These are phyloP conservation scores for Sporothrix brasiliensis DNA, from an alignment of 2,329 filamentous ascomycete genomes.

Conservation along the genomic window DNA sequence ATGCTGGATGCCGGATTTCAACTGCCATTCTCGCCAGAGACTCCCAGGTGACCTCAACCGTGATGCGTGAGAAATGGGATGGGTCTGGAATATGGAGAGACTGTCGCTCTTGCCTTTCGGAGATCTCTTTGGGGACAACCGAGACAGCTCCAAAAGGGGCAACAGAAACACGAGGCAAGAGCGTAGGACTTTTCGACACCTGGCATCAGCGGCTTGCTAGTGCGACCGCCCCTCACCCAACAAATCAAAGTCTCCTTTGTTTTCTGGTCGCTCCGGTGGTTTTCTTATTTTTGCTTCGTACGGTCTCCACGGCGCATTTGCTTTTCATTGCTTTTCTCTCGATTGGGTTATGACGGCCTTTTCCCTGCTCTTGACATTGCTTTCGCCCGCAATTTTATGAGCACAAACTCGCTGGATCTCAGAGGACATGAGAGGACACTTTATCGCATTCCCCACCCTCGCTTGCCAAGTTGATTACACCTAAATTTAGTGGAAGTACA, in stretches of 20 bases:
- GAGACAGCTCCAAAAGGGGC: conserved; percentile 16
- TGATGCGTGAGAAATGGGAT: neutral
- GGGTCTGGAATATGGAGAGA: neutral
- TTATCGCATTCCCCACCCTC: conserved; percentile 19
- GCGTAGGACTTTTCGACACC: conserved; percentile 31
- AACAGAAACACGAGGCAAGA: conserved; percentile 24
- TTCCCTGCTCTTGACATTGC: neutral
- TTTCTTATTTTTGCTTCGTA: conserved; percentile 7
- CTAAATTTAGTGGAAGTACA: conserved; percentile 26
- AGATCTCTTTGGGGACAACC: conserved; percentile 31
- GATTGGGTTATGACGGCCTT: neutral
- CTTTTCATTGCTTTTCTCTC: conserved; percentile 13
- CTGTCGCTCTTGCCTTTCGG: conserved; percentile 19
- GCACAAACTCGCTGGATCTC: conserved; percentile 14
- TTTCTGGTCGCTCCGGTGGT: neutral
- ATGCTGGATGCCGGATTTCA: neutral
- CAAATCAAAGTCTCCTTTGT: conserved; percentile 26
- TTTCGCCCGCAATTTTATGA: neutral
- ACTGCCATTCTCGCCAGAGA: conserved; percentile 7
- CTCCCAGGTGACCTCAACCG: conserved; percentile 3
- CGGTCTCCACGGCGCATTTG: conserved; percentile 3
- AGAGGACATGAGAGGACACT: conserved; percentile 1
- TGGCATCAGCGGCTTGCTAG: conserved; percentile 29
- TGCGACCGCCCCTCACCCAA: conserved; percentile 29
- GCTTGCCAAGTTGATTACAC: neutral